Evolutionary conservation across 306 rosid genomes (phyloP).

Genomic region (Pyrus betulifolia): DNA sequence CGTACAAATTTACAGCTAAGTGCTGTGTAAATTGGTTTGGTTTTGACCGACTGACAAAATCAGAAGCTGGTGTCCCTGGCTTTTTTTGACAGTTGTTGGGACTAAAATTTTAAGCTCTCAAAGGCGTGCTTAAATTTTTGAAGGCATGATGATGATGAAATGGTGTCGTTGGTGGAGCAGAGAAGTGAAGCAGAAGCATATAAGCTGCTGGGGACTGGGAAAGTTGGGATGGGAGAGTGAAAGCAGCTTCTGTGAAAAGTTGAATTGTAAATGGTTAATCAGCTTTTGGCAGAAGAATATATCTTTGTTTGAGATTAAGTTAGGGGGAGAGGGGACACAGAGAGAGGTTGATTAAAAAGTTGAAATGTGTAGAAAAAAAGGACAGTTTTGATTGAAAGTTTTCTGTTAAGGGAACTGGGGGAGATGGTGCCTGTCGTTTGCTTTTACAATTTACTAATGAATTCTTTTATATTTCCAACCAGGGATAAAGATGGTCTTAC

Average conservation of each 20-base stretch:
- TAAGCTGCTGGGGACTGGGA: neutral
- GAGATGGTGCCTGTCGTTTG: neutral
- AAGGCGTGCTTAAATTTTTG: neutral
- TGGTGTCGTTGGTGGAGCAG: neutral
- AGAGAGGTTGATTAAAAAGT: neutral
- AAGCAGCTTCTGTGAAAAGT: neutral
- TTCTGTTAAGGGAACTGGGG: neutral
- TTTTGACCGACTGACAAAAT: neutral
- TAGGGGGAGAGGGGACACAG: neutral
- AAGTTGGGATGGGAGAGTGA: neutral
- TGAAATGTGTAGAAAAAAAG: neutral
- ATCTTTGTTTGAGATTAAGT: neutral
- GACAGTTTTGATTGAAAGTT: neutral
- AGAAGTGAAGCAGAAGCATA: neutral
- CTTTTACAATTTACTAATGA: neutral
- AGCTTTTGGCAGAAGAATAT: slow-evolving; percentile 5
- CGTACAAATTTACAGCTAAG: neutral
- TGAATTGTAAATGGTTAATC: neutral
- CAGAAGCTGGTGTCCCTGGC: neutral
- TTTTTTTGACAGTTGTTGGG: slow-evolving; percentile 1
- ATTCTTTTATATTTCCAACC: neutral
- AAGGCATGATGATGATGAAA: neutral
- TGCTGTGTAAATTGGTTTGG: neutral
- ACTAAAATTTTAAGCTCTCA: neutral
- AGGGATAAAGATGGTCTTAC: no score